phyloP scores from a whole-genome alignment of 2,329 filamentous ascomycete species.

The Atkinsonella hypoxylon region DNA sequence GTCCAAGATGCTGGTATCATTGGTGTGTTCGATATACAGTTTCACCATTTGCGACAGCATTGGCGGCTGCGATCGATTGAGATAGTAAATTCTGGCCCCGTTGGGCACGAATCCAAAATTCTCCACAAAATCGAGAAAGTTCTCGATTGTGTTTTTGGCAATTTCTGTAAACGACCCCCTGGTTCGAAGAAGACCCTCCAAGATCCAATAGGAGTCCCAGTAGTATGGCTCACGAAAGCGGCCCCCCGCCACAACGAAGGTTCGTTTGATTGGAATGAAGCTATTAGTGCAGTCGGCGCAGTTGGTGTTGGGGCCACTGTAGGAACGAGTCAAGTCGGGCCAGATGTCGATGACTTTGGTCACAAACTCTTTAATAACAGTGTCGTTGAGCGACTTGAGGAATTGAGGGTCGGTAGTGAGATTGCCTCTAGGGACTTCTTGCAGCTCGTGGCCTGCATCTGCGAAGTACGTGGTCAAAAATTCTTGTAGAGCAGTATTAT shows the following conservation, averaged over 20 bases:
- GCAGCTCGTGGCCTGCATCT: constrained; percentile 50
- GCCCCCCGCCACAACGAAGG: constrained; percentile 60
- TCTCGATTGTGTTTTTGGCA: constrained; percentile 55
- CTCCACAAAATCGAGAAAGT: constrained; percentile 56
- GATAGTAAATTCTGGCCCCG: constrained; percentile 54
- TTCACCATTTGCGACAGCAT: constrained; percentile 55
- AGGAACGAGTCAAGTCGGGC: constrained; percentile 53
- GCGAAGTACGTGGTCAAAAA: constrained; percentile 55
- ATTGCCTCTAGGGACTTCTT: constrained; percentile 36
- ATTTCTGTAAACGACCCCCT: constrained; percentile 51
- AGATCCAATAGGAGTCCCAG: constrained; percentile 60
- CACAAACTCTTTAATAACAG: constrained; percentile 47
- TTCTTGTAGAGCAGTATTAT: constrained; percentile 48
- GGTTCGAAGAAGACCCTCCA: constrained; percentile 53
- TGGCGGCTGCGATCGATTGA: constrained; percentile 57
- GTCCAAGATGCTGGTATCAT: constrained; percentile 47
- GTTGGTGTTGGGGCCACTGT: constrained; percentile 35
- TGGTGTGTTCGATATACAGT: constrained; percentile 51
- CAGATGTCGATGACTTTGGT: constrained; percentile 56
- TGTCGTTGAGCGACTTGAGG: constrained; percentile 42
- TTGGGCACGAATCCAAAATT: constrained; percentile 56
- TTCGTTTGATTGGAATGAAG: constrained; percentile 54
- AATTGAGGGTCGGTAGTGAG: constrained; percentile 47
- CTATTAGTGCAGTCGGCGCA: constrained; percentile 51
- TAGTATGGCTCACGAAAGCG: constrained; percentile 61